Evolutionary conservation across 208 protist species (phyloP).

Genomic region (Wallacemonas collosoma): DNA sequence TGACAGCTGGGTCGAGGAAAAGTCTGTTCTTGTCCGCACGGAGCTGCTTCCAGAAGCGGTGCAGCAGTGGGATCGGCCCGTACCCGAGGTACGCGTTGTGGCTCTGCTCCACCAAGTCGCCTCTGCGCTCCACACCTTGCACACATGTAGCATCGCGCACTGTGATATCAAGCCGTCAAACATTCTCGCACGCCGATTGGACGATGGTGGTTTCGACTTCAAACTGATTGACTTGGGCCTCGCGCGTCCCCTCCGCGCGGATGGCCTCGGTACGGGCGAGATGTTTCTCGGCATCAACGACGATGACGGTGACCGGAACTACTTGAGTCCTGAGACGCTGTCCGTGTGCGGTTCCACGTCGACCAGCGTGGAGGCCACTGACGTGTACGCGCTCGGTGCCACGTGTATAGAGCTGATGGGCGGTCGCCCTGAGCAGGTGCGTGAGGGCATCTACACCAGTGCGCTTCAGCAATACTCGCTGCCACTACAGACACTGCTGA

Average conservation of each 20-base stretch:
- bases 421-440: constrained; percentile 36
- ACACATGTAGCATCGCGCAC: constrained; percentile 75
- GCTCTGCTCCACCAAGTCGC: constrained; percentile 71
- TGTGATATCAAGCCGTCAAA: constrained; percentile 88
- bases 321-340: constrained; percentile 77
- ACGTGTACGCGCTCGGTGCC: constrained; percentile 90
- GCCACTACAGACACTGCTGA: constrained; percentile 27
- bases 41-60: constrained; percentile 65
- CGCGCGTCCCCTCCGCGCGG: constrained; percentile 37
- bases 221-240: constrained; percentile 91
- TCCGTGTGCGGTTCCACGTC: constrained; percentile 23
- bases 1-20: constrained; percentile 86
- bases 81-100: constrained; percentile 48
- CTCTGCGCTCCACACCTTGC: constrained; percentile 73
- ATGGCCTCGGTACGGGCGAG: constrained; percentile 40
- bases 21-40: constrained; percentile 72
- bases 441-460: constrained; percentile 24
- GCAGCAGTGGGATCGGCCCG: constrained; percentile 32
- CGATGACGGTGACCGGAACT: constrained; percentile 83
- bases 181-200: constrained; percentile 42
- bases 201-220: constrained; percentile 45
- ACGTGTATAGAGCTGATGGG: constrained; percentile 79
- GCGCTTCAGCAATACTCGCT: constrained; percentile 27
- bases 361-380: constrained; percentile 46
- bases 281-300: constrained; percentile 73